Evolutionary conservation across 2,329 filamentous ascomycete species (phyloP).

Genomic region (Blastomyces gilchristii): DNA sequence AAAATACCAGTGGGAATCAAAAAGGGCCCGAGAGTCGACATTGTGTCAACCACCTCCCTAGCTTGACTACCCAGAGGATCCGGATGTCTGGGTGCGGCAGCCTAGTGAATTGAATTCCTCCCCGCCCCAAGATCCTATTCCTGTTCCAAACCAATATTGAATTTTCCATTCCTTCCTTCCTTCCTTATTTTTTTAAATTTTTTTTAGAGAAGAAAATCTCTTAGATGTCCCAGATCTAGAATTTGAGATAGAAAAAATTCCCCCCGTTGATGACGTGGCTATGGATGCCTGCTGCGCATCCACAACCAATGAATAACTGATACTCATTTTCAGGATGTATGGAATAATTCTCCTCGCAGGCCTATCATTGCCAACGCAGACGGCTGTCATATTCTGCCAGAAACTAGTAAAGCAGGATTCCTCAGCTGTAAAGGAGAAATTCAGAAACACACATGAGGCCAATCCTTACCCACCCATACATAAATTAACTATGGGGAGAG

Average conservation of each 20-base stretch:
- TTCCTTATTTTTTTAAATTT: neutral
- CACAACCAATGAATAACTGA: neutral
- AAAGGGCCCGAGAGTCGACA: neutral
- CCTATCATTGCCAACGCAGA: neutral
- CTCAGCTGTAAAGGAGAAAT: neutral
- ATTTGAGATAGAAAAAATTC: neutral
- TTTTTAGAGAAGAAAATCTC: neutral
- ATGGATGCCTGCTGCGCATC: neutral
- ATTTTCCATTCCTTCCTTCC: neutral
- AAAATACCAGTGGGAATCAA: neutral
- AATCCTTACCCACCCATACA: neutral
- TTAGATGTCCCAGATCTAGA: neutral
- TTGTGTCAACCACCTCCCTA: neutral
- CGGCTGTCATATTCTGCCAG: neutral
- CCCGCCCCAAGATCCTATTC: neutral
- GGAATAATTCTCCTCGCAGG: neutral
- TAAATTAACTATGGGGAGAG: neutral
- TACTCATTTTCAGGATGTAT: neutral
- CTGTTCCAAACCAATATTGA: neutral
- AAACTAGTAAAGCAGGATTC: neutral
- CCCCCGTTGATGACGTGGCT: neutral
- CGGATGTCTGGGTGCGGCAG: neutral
- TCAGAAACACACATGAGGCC: neutral
- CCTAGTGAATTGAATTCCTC: neutral
- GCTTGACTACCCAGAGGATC: neutral